phyloP scores from a whole-genome alignment of 129 eudicot genomes.

The Chrysanthemum seticuspe region DNA sequence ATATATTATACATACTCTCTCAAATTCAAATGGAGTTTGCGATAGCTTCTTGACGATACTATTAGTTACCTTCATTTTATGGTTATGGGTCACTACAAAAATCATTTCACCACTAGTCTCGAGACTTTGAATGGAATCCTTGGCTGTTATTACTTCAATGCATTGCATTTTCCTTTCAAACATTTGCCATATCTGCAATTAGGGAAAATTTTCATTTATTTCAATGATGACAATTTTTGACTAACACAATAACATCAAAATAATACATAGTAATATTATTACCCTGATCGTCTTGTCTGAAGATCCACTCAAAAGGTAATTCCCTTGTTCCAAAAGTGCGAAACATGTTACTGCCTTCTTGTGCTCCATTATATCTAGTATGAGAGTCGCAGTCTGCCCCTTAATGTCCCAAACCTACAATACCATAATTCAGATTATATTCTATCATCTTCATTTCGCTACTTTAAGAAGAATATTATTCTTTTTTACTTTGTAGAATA shows the following conservation, averaged over 20 bases:
- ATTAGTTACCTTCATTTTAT: constrained; percentile 62
- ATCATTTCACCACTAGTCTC: constrained; percentile 64
- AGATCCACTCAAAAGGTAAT: constrained; percentile 76
- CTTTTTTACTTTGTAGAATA: background rate
- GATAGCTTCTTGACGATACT: background rate
- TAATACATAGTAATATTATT: background rate
- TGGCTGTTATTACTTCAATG: constrained; percentile 58
- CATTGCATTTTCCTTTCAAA: constrained; percentile 51
- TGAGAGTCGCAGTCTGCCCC: constrained; percentile 65
- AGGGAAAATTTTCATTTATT: background rate
- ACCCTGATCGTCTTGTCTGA: constrained; percentile 78
- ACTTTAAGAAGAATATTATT: background rate
- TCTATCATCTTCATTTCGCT: background rate
- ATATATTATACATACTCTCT: background rate
- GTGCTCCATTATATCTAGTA: constrained; percentile 60
- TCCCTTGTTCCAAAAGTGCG: constrained; percentile 63
- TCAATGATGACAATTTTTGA: background rate
- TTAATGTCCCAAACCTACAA: constrained; percentile 74
- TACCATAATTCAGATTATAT: constrained; percentile 1
- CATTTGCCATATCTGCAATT: constrained; percentile 78
- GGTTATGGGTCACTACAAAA: constrained; percentile 54
- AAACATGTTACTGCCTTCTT: constrained; percentile 79
- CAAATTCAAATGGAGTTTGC: too few relatives aligned
- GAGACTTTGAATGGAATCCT: constrained; percentile 59
- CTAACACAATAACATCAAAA: background rate